Conservation (phyloP, 1,284 basidiomycete species). For the Psilocybe mexicana region DNA sequence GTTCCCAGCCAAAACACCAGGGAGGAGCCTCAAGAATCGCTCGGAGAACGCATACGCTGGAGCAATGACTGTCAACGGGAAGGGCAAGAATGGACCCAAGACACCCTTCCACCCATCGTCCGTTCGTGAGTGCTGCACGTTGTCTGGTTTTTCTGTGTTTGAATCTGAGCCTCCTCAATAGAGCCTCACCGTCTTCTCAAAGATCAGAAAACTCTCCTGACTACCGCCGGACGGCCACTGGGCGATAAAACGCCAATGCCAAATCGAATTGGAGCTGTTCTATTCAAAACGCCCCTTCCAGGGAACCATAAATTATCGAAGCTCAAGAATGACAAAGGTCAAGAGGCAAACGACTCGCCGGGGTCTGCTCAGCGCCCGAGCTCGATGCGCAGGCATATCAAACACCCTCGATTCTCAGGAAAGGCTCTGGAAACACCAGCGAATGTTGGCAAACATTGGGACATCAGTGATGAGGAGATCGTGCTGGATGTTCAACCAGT, state of each 20-base stretch:
- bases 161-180: slow-evolving; percentile 7
- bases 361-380: slow-evolving; percentile 49
- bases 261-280: slow-evolving; percentile 47
- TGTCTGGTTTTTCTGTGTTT: neutral
- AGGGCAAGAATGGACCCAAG: slow-evolving; percentile 38
- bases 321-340: neutral
- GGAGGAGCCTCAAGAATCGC: slow-evolving; percentile 34
- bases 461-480: slow-evolving; percentile 66
- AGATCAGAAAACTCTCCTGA: slow-evolving; percentile 23
- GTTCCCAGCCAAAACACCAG: slow-evolving; percentile 50
- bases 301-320: slow-evolving; percentile 20
- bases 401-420: slow-evolving; percentile 43
- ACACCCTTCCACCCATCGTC: slow-evolving; percentile 40
- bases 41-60: slow-evolving; percentile 49
- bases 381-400: slow-evolving; percentile 57
- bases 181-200: slow-evolving; percentile 27
- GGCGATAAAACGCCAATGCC: slow-evolving; percentile 50
- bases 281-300: slow-evolving; percentile 35
- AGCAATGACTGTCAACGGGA: slow-evolving; percentile 46
- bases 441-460: slow-evolving; percentile 72
- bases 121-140: slow-evolving; percentile 29
- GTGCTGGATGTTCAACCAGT: slow-evolving; percentile 33
- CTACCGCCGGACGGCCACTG: slow-evolving; percentile 43
- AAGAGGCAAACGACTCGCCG: slow-evolving; percentile 18
- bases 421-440: slow-evolving; percentile 65